Evolutionary conservation across 306 rosid species (phyloP).

Genomic region (Benincasa hispida): DNA sequence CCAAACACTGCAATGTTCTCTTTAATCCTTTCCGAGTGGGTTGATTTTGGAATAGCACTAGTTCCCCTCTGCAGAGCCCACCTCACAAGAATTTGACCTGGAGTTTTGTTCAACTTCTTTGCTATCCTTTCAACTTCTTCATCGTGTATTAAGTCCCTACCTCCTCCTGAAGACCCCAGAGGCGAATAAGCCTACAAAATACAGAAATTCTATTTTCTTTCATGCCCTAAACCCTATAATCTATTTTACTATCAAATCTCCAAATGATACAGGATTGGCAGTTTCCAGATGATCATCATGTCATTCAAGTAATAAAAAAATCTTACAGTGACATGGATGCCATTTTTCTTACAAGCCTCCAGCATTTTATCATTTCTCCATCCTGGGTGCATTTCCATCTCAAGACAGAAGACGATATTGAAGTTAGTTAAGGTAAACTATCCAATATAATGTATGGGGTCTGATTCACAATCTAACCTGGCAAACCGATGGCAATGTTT

Average conservation of each 20-base stretch:
- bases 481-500: conserved; percentile 13
- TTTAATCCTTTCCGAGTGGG: not conserved
- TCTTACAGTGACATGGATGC: conserved; percentile 45
- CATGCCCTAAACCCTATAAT: not conserved
- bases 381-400: conserved; percentile 70
- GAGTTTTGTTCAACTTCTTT: not conserved
- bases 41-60: not conserved
- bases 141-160: not conserved
- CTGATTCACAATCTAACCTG: not conserved
- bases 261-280: too few relatives aligned
- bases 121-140: not conserved
- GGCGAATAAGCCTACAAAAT: not conserved
- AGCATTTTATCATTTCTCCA: conserved; percentile 18
- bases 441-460: not conserved
- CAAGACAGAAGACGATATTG: not conserved
- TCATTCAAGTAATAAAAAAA: not conserved
- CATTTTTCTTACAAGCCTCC: conserved; percentile 38
- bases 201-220: not conserved
- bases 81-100: not conserved
- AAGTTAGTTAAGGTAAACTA: not conserved
- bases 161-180: not conserved
- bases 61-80: not conserved
- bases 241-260: too few relatives aligned
- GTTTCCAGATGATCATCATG: not conserved
- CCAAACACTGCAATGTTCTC: not conserved